Conservation (phyloP, 352 stramenopile species). For the Globisporangium polare region DNA sequence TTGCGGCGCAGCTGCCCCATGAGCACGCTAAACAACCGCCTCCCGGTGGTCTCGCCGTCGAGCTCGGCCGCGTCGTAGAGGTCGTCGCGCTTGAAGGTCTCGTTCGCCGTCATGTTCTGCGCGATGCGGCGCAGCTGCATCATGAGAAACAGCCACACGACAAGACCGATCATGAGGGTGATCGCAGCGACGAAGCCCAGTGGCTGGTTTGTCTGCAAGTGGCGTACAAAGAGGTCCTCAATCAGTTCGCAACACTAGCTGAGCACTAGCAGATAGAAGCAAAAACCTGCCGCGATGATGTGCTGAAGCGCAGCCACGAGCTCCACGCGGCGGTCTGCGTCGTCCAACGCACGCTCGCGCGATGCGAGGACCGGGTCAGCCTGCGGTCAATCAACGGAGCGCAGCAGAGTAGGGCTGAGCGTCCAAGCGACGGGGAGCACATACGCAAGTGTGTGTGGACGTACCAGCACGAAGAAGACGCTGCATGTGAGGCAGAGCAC, state of each 20-base stretch:
- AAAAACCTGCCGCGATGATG: slow-evolving; percentile 42
- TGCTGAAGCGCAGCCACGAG: slow-evolving; percentile 41
- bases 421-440: neutral
- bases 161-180: slow-evolving; percentile 48
- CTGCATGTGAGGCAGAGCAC: slow-evolving; percentile 47
- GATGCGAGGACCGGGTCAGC: slow-evolving; percentile 28
- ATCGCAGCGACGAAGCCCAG: slow-evolving; percentile 68
- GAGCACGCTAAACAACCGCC: slow-evolving; percentile 42
- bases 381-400: slow-evolving; percentile 13
- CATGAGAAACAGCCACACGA: slow-evolving; percentile 70
- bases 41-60: slow-evolving; percentile 35
- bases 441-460: neutral
- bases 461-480: slow-evolving; percentile 52
- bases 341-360: neutral
- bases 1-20: slow-evolving; percentile 37
- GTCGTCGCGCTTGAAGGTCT: slow-evolving; percentile 81
- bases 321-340: slow-evolving; percentile 13
- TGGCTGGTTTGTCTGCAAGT: slow-evolving; percentile 46
- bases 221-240: neutral
- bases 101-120: slow-evolving; percentile 72
- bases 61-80: slow-evolving; percentile 54
- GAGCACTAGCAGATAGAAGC: neutral
- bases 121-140: slow-evolving; percentile 72
- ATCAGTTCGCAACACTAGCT: neutral
- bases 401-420: neutral